A percentile compares a stretch with the other conserved stretches of the same genome.
phyloP scores from a whole-genome alignment of 345 rosid genomes.

The Sisymbrium irio region DNA sequence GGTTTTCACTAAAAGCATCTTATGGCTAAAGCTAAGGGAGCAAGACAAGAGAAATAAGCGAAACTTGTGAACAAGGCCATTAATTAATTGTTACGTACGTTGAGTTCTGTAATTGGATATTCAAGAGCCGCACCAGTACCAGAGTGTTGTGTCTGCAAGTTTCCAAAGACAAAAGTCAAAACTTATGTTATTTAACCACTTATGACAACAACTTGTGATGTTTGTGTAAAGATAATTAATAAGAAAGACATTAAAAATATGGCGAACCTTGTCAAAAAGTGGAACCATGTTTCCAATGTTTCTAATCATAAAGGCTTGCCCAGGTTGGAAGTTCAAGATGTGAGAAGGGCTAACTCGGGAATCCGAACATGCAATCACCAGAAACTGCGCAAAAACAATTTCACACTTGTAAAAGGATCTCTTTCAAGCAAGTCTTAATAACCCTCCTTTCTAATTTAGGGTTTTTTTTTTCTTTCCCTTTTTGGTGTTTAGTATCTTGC shows the following conservation, averaged over 20 bases:
- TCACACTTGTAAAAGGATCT: neutral
- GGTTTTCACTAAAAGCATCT: too few relatives aligned
- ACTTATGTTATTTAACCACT: neutral
- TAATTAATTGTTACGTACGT: slow-evolving; percentile 42
- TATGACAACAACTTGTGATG: neutral
- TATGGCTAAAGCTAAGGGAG: neutral
- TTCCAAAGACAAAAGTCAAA: slow-evolving; percentile 6
- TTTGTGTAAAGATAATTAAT: neutral
- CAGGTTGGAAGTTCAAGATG: slow-evolving; percentile 83
- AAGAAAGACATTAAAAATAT: neutral
- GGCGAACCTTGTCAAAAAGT: slow-evolving; percentile 57
- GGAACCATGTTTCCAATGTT: slow-evolving; percentile 99
- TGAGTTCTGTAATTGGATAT: slow-evolving; percentile 85
- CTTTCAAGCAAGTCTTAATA: neutral
- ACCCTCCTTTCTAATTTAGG: neutral
- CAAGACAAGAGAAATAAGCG: neutral
- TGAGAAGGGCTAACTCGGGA: slow-evolving; percentile 94
- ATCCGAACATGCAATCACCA: slow-evolving; percentile 97
- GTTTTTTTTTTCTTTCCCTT: neutral
- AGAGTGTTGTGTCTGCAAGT: slow-evolving; percentile 59
- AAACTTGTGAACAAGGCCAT: neutral
- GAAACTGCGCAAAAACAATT: slow-evolving; percentile 31
- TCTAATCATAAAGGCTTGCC: slow-evolving; percentile 91
- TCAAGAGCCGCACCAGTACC: slow-evolving; percentile 93
- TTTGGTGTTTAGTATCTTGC: neutral